Percentiles rank a stretch among this genome's conserved stretches.
Evolutionary conservation across 2,329 filamentous ascomycete genomes (phyloP).

Genomic region (Arthrinium phaeospermum): DNA sequence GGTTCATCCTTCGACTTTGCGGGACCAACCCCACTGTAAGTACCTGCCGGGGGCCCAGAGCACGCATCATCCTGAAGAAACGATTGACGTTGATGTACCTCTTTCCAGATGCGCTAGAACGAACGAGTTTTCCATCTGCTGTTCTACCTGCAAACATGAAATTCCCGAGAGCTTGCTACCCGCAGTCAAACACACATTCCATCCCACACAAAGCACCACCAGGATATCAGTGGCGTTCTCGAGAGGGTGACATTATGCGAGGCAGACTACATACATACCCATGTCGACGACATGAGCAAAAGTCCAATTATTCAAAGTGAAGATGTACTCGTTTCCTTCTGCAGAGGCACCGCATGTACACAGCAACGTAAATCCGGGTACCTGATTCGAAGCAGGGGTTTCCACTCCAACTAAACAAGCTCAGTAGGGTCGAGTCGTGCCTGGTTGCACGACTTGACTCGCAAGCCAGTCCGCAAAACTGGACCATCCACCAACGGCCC

Average conservation of each 20-base stretch:
- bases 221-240: not conserved
- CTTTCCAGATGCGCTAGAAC: not conserved
- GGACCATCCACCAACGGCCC: not conserved
- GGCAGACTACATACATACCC: not conserved
- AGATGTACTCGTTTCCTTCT: not conserved
- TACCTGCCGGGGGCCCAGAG: not conserved
- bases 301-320: not conserved
- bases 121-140: not conserved
- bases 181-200: not conserved
- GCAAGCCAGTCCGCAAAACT: not conserved
- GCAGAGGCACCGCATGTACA: not conserved
- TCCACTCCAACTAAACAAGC: not conserved
- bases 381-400: slow-evolving; percentile 1
- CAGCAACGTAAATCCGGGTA: not conserved
- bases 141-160: not conserved
- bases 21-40: not conserved
- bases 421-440: not conserved
- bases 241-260: not conserved
- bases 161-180: not conserved
- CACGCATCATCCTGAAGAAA: not conserved
- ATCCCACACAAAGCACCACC: not conserved
- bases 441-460: not conserved
- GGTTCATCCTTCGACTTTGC: not conserved
- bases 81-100: not conserved
- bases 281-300: not conserved